Conservation (phyloP, 1,139 yeast genomes). For the Candida sp. region DNA sequence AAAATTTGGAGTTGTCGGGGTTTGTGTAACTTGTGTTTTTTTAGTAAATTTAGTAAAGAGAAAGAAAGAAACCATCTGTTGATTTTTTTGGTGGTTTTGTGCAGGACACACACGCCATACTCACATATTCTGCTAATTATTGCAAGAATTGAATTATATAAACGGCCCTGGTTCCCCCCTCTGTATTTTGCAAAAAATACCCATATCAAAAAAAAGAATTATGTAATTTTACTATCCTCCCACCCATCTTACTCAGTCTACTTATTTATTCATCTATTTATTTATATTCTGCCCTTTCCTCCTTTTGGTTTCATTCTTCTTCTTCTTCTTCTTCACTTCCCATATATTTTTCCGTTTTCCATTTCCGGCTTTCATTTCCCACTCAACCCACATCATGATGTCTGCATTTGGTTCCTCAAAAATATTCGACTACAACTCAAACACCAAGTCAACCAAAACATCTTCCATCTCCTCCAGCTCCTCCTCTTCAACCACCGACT, state of each 20-base stretch:
- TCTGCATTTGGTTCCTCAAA: conserved; percentile 5
- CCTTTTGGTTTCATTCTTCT: not conserved
- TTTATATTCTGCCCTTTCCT: not conserved
- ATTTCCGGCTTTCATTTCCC: not conserved
- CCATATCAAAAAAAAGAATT: not conserved
- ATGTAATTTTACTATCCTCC: too few relatives aligned
- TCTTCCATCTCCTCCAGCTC: conserved; percentile 18
- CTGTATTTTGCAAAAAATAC: not conserved
- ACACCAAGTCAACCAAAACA: conserved; percentile 2
- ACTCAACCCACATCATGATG: conserved; percentile 3
- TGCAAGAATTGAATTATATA: conserved; percentile 1
- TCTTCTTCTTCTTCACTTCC: not conserved
- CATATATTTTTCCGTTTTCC: not conserved
- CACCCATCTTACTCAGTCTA: too few relatives aligned
- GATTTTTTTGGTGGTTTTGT: not conserved
- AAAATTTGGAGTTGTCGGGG: not conserved
- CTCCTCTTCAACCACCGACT: conserved; percentile 26
- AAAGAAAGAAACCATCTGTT: not conserved
- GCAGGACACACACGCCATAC: conserved; percentile 1
- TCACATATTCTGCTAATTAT: not conserved
- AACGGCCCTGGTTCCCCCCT: conserved; percentile 1
- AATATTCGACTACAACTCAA: not conserved
- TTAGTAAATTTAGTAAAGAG: conserved; percentile 1
- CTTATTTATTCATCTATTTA: not conserved
- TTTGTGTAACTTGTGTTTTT: conserved; percentile 1